Evolutionary conservation across 1,139 yeast species (phyloP), one percentile per base, ranked within the genome.

Genomic region (Diutina neorugosa): DNA sequence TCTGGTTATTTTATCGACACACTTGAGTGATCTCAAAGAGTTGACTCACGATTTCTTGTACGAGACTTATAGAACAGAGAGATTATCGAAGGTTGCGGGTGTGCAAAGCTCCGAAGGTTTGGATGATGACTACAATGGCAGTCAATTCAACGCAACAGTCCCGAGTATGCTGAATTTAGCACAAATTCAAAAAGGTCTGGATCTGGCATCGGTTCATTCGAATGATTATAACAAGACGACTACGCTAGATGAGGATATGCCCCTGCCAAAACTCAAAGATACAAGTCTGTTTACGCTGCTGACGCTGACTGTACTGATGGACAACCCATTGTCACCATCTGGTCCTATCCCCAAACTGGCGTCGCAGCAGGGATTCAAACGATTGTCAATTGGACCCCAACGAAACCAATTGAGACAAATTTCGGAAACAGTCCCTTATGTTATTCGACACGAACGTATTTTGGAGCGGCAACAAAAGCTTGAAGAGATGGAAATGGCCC

Each of bases 51-150:
- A 90, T 65, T 81, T 87, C 61, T 74, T 91, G 58, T 93, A 93
- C 66, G 98, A 93, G 68, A 83, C 85, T 57, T 93, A 93, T 69
- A 84, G 98, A 71, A 88, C 98, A 4, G 95, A 87, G 63, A 84
- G 94, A 52, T 78, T 91, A 59, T 71, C 75, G 43, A 71, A 69
- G 58, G 80, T 75, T 43, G 73, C 79, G 8, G 85, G 87, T 7
- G 50, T 46, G 3, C 46, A 19, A 14, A 21, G 20, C 23, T 12
- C 16, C 14, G 46, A 43, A 4, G 69, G 69, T 20, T 66, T 65
- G 49, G 61, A 58, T 16, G 57, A 58, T n/a, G 57, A 60, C 19
- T 67, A 62, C 27, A 70, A 65, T n/a, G 31, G 19, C 75, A 69
- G 65, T 14, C 68, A 61, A 54, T 65, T 67, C 61, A 69, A 66